Percentiles rank a stretch among this genome's conserved stretches.
phyloP scores from a whole-genome alignment of 169 alveolate genomes.

The Toxoplasma gondii region DNA sequence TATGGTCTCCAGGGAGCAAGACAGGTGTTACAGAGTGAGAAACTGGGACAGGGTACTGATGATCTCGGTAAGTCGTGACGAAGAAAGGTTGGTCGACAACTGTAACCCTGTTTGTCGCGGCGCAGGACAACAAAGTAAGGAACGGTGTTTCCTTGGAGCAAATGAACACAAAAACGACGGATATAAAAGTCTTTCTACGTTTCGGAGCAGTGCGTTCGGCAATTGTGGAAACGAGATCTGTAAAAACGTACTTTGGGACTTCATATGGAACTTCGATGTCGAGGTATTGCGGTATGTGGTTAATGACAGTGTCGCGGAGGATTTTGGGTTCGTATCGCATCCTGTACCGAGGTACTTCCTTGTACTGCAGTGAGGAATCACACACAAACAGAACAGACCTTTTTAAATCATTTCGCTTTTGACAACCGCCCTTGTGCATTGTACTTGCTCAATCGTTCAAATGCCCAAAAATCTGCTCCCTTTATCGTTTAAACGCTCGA shows the following conservation, averaged over 20 bases:
- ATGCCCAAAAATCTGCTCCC: no score
- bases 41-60: neutral
- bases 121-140: neutral
- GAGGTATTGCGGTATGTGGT: constrained; percentile 14
- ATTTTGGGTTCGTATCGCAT: constrained; percentile 28
- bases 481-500: no score
- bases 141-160: neutral
- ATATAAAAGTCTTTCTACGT: neutral
- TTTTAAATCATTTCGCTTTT: neutral
- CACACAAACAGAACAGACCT: neutral
- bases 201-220: no score
- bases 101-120: constrained; percentile 28
- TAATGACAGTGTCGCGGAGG: neutral
- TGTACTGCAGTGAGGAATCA: constrained; percentile 31
- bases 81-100: constrained; percentile 42
- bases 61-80: constrained; percentile 36
- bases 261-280: constrained; percentile 41
- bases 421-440: neutral
- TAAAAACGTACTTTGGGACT: neutral
- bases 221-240: neutral
- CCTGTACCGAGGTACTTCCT: constrained; percentile 32
- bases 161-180: neutral
- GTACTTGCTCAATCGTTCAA: no score
- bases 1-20: constrained; percentile 27
- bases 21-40: constrained; percentile 21